Percentiles rank a stretch among this genome's conserved stretches.
These are phyloP conservation scores for Phragmites australis DNA, from an alignment of 176 grass and related monocot genomes.

Conservation along the genomic window DNA sequence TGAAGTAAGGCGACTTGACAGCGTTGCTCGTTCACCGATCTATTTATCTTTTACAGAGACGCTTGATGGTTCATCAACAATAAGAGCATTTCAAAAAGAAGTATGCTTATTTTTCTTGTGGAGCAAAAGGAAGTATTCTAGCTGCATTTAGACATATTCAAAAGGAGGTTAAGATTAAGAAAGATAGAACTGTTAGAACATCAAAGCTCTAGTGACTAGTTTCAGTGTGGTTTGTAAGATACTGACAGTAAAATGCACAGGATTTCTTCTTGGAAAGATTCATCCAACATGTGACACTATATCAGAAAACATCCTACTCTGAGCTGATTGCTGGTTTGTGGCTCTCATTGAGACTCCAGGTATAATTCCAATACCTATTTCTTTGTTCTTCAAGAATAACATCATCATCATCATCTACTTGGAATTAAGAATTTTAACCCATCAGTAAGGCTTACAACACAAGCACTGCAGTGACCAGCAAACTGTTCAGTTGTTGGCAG, in stretches of 20 bases:
- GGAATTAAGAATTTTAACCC: not conserved
- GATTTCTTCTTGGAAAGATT: slow-evolving; percentile 74
- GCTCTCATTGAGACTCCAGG: slow-evolving; percentile 92
- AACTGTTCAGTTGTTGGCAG: slow-evolving; percentile 83
- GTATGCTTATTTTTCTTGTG: slow-evolving; percentile 29
- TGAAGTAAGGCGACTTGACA: slow-evolving; percentile 90
- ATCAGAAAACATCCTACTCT: slow-evolving; percentile 93
- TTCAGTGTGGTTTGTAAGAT: slow-evolving; percentile 33
- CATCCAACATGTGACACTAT: slow-evolving; percentile 63
- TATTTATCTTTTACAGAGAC: slow-evolving; percentile 95
- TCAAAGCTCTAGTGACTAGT: slow-evolving; percentile 11
- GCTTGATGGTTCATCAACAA: slow-evolving; percentile 89
- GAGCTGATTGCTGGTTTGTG: slow-evolving; percentile 80
- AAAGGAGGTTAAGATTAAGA: not conserved
- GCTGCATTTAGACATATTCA: slow-evolving; percentile 1
- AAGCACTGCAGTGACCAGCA: slow-evolving; percentile 30
- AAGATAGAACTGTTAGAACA: not conserved
- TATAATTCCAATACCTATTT: slow-evolving; percentile 16
- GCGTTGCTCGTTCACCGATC: slow-evolving; percentile 94
- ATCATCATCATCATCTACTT: slow-evolving; percentile 13
- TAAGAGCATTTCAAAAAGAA: slow-evolving; percentile 90
- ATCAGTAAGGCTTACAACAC: slow-evolving; percentile 13
- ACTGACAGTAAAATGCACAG: slow-evolving; percentile 48
- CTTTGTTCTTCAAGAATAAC: not conserved
- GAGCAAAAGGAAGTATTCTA: slow-evolving; percentile 53